Percentiles rank a stretch among this genome's conserved stretches.
phyloP scores from a whole-genome alignment of 352 stramenopile genomes.

The Stramenopiles sp. region DNA sequence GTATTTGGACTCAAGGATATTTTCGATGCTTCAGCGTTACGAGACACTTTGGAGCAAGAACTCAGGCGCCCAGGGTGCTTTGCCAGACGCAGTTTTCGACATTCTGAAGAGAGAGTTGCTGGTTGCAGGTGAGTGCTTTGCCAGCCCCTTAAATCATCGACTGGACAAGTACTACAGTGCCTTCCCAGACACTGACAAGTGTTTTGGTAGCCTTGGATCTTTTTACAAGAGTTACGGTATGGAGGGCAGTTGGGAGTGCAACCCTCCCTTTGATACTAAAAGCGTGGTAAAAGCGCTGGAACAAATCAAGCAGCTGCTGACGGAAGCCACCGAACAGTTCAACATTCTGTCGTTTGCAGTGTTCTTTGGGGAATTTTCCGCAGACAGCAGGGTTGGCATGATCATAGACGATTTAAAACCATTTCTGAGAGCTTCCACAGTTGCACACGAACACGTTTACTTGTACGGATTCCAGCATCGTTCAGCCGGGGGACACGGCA shows the following conservation, averaged over 20 bases:
- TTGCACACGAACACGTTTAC: background rate
- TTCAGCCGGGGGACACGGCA: background rate
- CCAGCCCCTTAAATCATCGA: background rate
- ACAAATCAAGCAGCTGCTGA: background rate
- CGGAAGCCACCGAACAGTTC: background rate
- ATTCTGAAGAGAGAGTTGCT: background rate
- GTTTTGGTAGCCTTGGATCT: background rate
- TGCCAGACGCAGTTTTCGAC: background rate
- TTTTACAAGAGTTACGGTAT: background rate
- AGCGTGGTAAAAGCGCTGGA: background rate
- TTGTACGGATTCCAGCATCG: background rate
- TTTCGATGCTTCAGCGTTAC: background rate
- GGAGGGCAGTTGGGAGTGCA: background rate
- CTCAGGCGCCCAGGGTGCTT: background rate
- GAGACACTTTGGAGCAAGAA: background rate
- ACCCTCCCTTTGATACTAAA: background rate
- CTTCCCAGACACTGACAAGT: background rate
- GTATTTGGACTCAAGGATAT: background rate
- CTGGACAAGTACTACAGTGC: background rate
- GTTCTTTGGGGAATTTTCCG: background rate
- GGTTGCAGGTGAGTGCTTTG: background rate
- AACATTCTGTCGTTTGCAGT: constrained; percentile 1
- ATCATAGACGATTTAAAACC: background rate
- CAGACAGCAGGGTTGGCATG: background rate
- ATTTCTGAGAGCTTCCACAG: background rate